A percentile compares a stretch with the other conserved stretches of the same genome.
These are phyloP conservation scores for Sporothrix brunneoviolacea DNA, from an alignment of 2,329 filamentous ascomycete genomes.

Conservation along the genomic window DNA sequence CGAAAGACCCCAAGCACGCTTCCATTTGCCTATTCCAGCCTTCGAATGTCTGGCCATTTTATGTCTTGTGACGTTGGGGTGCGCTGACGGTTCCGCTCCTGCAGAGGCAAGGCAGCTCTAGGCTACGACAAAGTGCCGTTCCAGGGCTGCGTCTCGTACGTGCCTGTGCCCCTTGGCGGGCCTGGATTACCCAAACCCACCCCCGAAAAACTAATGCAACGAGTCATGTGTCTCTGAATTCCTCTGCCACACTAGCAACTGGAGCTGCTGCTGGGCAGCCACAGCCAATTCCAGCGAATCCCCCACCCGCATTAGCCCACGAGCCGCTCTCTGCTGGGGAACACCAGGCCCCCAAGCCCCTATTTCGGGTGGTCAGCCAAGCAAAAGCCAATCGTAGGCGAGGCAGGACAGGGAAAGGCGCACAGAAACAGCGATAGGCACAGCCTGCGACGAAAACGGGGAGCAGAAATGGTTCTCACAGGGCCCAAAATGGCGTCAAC, in stretches of 20 bases:
- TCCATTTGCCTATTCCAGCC: neutral
- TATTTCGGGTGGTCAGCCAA: neutral
- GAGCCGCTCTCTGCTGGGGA: neutral
- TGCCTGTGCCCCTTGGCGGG: no score
- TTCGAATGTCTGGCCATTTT: no score
- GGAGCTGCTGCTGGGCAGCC: neutral
- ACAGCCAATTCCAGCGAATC: slow-evolving; percentile 5
- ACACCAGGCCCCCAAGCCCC: no score
- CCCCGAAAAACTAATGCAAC: neutral
- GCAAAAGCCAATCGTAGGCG: neutral
- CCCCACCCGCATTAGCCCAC: slow-evolving; percentile 3
- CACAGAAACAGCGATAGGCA: neutral
- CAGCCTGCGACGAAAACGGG: neutral
- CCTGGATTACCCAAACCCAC: no score
- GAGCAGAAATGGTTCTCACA: neutral
- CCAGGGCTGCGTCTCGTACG: no score
- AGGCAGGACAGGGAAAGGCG: neutral
- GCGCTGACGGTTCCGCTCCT: no score
- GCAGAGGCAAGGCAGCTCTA: no score
- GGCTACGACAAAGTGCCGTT: no score
- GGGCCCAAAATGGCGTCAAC: no score
- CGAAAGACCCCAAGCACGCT: no score
- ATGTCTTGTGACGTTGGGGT: no score
- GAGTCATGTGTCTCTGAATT: neutral
- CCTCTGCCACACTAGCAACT: neutral